A percentile compares a stretch with the other conserved stretches of the same genome.
Conservation (phyloP, 495 filamentous ascomycete species). For the Daldinia vernicosa region DNA sequence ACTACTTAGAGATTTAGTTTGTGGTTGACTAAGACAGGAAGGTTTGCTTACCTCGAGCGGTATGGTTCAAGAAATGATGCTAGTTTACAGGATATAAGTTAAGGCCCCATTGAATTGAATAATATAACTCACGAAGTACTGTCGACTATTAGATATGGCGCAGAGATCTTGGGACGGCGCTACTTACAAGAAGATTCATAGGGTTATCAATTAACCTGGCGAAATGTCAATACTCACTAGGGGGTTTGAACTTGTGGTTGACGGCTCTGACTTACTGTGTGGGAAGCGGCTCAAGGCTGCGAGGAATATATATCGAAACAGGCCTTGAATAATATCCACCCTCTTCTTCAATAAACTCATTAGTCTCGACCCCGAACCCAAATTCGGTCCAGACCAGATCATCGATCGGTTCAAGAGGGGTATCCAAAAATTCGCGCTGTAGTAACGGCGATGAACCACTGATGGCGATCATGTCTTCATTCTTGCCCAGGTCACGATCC, state of each 20-base stretch:
- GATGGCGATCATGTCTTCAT: slow-evolving; percentile 68
- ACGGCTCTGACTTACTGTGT: slow-evolving; percentile 50
- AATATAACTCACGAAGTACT: slow-evolving; percentile 53
- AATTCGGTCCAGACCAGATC: slow-evolving; percentile 49
- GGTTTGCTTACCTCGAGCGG: slow-evolving; percentile 59
- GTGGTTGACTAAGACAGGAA: background rate
- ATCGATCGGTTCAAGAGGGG: slow-evolving; percentile 30
- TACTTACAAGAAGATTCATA: slow-evolving; percentile 73
- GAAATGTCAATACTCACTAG: slow-evolving; percentile 8
- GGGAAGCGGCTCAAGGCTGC: slow-evolving; percentile 50
- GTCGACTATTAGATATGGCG: slow-evolving; percentile 25
- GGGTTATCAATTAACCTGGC: slow-evolving; percentile 67
- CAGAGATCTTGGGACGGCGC: slow-evolving; percentile 52
- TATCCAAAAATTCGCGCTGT: slow-evolving; percentile 38
- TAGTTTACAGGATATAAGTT: slow-evolving; percentile 22
- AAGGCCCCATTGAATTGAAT: background rate
- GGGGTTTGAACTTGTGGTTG: background rate
- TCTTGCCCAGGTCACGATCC: slow-evolving; percentile 73
- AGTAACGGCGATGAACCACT: slow-evolving; percentile 54
- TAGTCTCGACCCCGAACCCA: slow-evolving; percentile 58
- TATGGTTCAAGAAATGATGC: slow-evolving; percentile 85
- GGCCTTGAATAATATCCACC: slow-evolving; percentile 75
- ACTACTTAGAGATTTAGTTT: slow-evolving; percentile 48
- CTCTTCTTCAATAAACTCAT: slow-evolving; percentile 60
- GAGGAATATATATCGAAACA: slow-evolving; percentile 57